Evolutionary conservation across 108 stramenopile genomes (phyloP), one percentile per base, ranked within the genome.

Genomic region (Skeletonema potamos): DNA sequence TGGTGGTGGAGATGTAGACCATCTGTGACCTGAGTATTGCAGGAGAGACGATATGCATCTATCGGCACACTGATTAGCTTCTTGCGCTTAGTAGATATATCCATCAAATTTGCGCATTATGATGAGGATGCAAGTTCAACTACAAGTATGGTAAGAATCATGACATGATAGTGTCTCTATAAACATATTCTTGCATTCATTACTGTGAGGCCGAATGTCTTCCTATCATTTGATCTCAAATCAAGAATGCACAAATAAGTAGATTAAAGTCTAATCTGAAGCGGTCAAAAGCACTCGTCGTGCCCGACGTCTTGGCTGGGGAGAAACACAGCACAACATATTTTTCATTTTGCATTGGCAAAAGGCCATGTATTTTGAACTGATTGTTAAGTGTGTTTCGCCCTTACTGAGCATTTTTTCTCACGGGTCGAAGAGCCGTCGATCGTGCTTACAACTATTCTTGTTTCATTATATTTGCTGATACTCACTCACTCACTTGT

Each of bases 271-370:
- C 33, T 59, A 30, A 34, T 59, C 33, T 59, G 17, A 34, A 18
- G 58, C 58, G 9, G 58, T 59, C 58, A 59, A 59, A 59, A 59
- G 58, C 58, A 59, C 58, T 59, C 58, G 58, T 59, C 30, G 58
- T n/a, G 29, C 58, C 58, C 58, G 58, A 18, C 8, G 58, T 30
- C 28, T 51, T 51, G 48, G 48, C 7, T 7, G 18, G 48, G 1
- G 44, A 51, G 48, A 22, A 51, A 0, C 8, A 41, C 4, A 4
- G 0, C 5, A 51, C 22, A 51, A 10, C 0, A 3, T 7, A 22
- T 9, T 1, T 24, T 18, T 51, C 20, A 22, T 22, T 9, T 22
- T 51, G 22, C 8, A 51, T 57, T 2, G 58, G 58, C 58, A 59
- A 59, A 59, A 59, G 58, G 58, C 28, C 6, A 29, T 24, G 4